Percentiles rank a stretch among this genome's conserved stretches.
These are phyloP conservation scores for Auricularia sp. DNA, from an alignment of 768 basidiomycete genomes.

Conservation along the genomic window DNA sequence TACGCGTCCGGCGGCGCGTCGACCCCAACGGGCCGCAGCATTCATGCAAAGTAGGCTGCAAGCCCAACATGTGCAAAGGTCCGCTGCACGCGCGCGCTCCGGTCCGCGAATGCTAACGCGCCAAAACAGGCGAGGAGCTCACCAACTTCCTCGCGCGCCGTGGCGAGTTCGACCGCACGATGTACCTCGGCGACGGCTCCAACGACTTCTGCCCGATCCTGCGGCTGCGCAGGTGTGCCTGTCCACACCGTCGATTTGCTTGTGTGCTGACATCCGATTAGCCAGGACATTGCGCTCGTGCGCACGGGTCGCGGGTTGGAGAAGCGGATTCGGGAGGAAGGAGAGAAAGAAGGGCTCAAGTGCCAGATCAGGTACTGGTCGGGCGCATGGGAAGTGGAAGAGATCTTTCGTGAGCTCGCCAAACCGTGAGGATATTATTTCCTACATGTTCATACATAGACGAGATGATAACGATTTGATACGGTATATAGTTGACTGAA, in stretches of 20 bases:
- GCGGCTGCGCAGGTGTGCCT: slow-evolving; percentile 58
- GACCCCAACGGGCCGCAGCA: slow-evolving; percentile 75
- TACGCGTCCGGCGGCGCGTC: slow-evolving; percentile 67
- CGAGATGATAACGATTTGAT: no score
- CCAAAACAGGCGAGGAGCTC: slow-evolving; percentile 74
- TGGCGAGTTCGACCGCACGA: slow-evolving; percentile 59
- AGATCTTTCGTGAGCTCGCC: slow-evolving; percentile 38
- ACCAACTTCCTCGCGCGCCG: slow-evolving; percentile 62
- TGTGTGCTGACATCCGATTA: slow-evolving; percentile 21
- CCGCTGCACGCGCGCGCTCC: not conserved
- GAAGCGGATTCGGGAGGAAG: slow-evolving; percentile 66
- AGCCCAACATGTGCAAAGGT: slow-evolving; percentile 98
- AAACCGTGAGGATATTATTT: not conserved
- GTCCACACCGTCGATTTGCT: not conserved
- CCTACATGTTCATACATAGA: no score
- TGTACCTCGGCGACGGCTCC: slow-evolving; percentile 88
- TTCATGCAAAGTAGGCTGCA: slow-evolving; percentile 77
- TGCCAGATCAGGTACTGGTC: slow-evolving; percentile 77
- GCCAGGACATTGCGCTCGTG: slow-evolving; percentile 78
- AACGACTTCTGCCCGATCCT: slow-evolving; percentile 95
- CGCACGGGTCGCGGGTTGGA: slow-evolving; percentile 71
- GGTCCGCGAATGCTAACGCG: not conserved
- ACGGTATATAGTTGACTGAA: no score
- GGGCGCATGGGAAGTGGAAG: slow-evolving; percentile 95
- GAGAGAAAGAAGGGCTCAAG: slow-evolving; percentile 50